phyloP scores from a whole-genome alignment of 2,329 filamentous ascomycete species.

The Arthrinium puccinioides region DNA sequence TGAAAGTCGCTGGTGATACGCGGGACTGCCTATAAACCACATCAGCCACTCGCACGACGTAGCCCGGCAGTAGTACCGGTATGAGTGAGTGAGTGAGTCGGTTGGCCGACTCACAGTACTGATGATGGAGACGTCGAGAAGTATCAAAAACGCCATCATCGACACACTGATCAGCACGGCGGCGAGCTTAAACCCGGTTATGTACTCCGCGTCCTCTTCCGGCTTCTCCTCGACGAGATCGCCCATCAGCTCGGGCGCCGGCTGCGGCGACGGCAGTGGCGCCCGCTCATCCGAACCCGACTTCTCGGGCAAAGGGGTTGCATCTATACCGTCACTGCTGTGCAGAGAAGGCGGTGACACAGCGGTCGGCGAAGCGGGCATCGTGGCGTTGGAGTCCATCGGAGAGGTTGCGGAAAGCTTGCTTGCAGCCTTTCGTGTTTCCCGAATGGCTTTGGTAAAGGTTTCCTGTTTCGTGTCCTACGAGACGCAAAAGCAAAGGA shows the following conservation, averaged over 20 bases:
- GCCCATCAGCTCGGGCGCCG: not conserved
- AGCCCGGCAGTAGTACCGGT: not conserved
- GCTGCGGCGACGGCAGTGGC: not conserved
- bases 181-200: constrained; percentile 17
- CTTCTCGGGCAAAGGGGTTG: too few species aligned
- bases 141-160: constrained; percentile 36
- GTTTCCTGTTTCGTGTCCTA: too few species aligned
- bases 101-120: constrained; percentile 30
- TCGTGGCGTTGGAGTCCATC: too few species aligned
- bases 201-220: constrained; percentile 14
- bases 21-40: constrained; percentile 6
- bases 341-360: too few species aligned
- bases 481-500: too few species aligned
- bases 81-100: not conserved
- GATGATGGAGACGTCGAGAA: constrained; percentile 47
- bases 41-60: not conserved
- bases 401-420: too few species aligned
- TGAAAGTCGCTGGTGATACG: constrained; percentile 9
- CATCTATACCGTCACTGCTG: too few species aligned
- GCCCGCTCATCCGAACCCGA: too few species aligned
- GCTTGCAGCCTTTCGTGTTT: too few species aligned
- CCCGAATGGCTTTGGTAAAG: too few species aligned
- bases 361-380: too few species aligned
- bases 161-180: constrained; percentile 27
- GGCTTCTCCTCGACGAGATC: constrained; percentile 6